These are phyloP conservation scores for Kalaharituber pfeilii DNA, from an alignment of 2,329 filamentous ascomycete genomes.

Conservation along the genomic window DNA sequence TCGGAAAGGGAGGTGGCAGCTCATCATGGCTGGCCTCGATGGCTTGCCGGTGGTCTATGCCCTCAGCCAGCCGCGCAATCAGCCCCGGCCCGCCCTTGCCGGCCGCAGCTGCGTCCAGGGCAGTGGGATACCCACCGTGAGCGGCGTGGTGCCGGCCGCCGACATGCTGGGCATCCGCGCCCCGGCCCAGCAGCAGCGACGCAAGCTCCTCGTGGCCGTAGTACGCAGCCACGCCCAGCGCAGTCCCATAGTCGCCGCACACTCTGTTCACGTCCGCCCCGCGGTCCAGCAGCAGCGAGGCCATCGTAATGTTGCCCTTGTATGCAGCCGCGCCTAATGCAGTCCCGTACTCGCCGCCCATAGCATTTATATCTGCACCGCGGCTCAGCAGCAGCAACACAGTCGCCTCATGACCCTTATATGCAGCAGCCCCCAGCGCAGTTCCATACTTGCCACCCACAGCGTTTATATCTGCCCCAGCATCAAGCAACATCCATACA, in stretches of 20 bases:
- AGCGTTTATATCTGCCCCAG: constrained; percentile 4
- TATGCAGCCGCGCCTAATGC: neutral
- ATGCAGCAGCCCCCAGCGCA: neutral
- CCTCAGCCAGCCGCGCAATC: neutral
- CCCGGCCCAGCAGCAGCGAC: neutral
- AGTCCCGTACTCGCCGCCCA: neutral
- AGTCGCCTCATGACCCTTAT: neutral
- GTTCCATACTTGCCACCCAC: neutral
- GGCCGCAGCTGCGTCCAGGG: neutral
- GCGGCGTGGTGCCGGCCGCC: neutral
- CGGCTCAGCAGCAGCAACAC: constrained; percentile 2
- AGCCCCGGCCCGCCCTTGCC: neutral
- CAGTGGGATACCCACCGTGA: neutral
- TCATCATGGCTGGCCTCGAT: neutral
- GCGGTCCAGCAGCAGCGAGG: constrained; percentile 1
- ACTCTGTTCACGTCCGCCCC: constrained; percentile 24
- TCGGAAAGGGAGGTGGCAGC: neutral
- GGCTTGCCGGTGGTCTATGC: neutral
- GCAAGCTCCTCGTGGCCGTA: neutral
- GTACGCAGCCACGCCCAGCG: neutral
- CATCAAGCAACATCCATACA: constrained; percentile 1
- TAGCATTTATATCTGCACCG: constrained; percentile 3
- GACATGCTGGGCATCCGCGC: neutral
- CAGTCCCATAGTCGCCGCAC: neutral
- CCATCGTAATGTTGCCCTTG: neutral